Base-by-base conservation (phyloP, 148 eudicot genomes). In the Heliamphora exappendiculata region DNA sequence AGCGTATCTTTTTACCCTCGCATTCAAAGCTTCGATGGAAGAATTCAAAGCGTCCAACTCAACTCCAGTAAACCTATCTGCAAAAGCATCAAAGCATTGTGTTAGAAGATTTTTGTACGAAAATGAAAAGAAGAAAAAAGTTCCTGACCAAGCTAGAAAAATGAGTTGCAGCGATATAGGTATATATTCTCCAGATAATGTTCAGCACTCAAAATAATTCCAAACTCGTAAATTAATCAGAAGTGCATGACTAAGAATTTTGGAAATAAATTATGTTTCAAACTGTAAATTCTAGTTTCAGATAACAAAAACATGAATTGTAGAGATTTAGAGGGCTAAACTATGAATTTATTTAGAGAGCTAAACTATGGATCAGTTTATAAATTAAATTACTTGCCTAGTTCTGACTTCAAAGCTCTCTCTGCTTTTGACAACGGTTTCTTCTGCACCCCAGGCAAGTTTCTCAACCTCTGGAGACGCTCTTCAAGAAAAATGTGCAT, bases 31-130 rank as follows among this genome's bases (percentile, higher is more conserved):
- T 84, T 90, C 89, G 41, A 91, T 89, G 19, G 98, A 83, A 77
- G 93, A 88, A 78, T 66, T 93, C 82, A 96, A 78, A 63, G 99
- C 93, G 82, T 88, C 94, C 84, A 93, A 86, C 85, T 96, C 99
- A 65, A 88, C 82, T 67, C 78, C 85, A 11, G 82, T 79, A 83
- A 86, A 96, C 63, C 81, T 86, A 81, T 96, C 99, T 95, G 97
- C 85, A 87, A 78, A 63, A 67, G 55, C 47, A 66, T 36, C 42
- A 54, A 49, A 11, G 42, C 20, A 0, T 1, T 31, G 28, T 28
- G 41, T 71, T 20, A 41, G 16, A 39, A 41, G 19, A 51, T 0
- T 26, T 17, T 2, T 19, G 60, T 24, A 1, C 59, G 59, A 24
- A 29, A 39, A 66, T 19, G 39, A 19, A 36, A 31, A 28, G 34